A percentile compares a stretch with the other conserved stretches of the same genome.
Conservation (phyloP, 2,329 filamentous ascomycete species). For the Calonectria fujianensis region DNA sequence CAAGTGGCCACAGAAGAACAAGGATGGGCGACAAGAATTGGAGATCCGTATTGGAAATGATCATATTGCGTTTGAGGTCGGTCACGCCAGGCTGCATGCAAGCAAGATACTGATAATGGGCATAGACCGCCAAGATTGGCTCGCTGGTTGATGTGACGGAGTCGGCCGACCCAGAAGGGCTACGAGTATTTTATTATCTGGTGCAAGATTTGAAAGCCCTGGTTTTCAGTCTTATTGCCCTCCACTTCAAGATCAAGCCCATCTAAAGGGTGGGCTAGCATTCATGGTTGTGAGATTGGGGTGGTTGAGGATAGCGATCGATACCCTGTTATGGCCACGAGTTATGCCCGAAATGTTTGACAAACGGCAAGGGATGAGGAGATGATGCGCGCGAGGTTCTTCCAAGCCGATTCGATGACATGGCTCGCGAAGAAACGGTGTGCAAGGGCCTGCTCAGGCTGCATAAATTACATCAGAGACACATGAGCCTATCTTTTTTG, state of each 20-base stretch:
- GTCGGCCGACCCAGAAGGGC: constrained; percentile 94
- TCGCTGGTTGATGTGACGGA: constrained; percentile 98
- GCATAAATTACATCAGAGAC: constrained; percentile 31
- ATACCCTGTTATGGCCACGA: constrained; percentile 46
- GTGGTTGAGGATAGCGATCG: constrained; percentile 33
- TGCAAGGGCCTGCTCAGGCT: constrained; percentile 19
- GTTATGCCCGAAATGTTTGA: not conserved
- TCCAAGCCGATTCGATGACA: constrained; percentile 23
- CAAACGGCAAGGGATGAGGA: not conserved
- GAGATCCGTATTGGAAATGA: constrained; percentile 96
- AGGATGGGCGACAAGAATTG: constrained; percentile 96
- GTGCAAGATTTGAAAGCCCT: constrained; percentile 98
- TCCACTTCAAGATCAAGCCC: constrained; percentile 97
- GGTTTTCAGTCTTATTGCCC: constrained; percentile 94
- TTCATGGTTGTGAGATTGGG: constrained; percentile 31
- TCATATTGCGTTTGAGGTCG: constrained; percentile 97
- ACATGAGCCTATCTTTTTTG: constrained; percentile 21
- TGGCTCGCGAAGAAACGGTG: constrained; percentile 40
- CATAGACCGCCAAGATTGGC: constrained; percentile 96
- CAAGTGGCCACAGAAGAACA: constrained; percentile 99
- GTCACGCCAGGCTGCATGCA: constrained; percentile 47
- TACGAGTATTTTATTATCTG: constrained; percentile 98
- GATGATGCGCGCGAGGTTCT: constrained; percentile 16
- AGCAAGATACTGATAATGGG: constrained; percentile 41
- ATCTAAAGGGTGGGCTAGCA: constrained; percentile 68